Percentiles rank a stretch among this genome's conserved stretches.
Conservation (phyloP, 1,139 yeast genomes). For the Blastobotrys persicus region DNA sequence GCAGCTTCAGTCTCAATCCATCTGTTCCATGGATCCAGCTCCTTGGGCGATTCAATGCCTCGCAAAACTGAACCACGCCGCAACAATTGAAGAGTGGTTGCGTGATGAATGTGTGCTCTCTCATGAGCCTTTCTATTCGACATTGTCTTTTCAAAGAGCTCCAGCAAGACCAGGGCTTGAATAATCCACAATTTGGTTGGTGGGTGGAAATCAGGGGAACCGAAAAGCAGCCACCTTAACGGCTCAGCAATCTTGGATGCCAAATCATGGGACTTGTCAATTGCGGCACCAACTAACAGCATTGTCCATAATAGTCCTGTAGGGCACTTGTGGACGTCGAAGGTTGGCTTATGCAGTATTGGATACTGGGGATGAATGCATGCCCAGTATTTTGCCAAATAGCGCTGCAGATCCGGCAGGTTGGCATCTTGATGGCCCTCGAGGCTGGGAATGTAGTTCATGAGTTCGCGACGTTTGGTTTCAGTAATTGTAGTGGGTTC, state of each 20-base stretch:
- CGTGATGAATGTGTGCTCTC: slow-evolving; percentile 74
- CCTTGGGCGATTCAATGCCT: slow-evolving; percentile 29
- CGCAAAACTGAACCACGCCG: slow-evolving; percentile 65
- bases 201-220: slow-evolving; percentile 57
- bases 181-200: slow-evolving; percentile 61
- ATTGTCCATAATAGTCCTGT: slow-evolving; percentile 54
- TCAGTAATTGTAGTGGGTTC: slow-evolving; percentile 28
- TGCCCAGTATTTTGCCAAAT: slow-evolving; percentile 47
- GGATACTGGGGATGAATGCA: slow-evolving; percentile 61
- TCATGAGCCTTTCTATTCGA: slow-evolving; percentile 49
- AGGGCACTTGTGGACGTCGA: slow-evolving; percentile 51
- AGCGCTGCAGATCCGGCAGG: slow-evolving; percentile 40
- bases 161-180: slow-evolving; percentile 61
- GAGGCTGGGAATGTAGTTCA: slow-evolving; percentile 40
- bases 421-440: slow-evolving; percentile 35
- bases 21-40: slow-evolving; percentile 43
- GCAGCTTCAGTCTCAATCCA: slow-evolving; percentile 80
- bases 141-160: slow-evolving; percentile 65
- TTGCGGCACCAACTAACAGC: slow-evolving; percentile 53
- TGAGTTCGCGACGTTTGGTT: slow-evolving; percentile 35
- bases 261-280: slow-evolving; percentile 38
- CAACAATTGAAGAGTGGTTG: slow-evolving; percentile 68
- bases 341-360: slow-evolving; percentile 61
- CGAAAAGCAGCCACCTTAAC: slow-evolving; percentile 58
- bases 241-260: slow-evolving; percentile 58